These are phyloP conservation scores for Phytophthora palmivora DNA, from an alignment of 352 stramenopile species.

Conservation along the genomic window DNA sequence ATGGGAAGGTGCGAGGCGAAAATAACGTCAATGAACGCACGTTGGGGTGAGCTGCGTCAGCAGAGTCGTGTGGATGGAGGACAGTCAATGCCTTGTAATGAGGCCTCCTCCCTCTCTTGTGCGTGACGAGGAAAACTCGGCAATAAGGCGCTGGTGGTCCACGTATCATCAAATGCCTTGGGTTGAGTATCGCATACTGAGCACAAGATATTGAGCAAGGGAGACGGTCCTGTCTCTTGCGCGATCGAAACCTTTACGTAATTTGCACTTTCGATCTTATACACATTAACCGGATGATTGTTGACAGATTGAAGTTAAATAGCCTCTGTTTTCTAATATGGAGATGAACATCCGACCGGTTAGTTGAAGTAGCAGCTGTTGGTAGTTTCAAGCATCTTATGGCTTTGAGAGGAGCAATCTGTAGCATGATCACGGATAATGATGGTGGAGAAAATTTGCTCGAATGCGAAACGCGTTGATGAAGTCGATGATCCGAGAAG, in stretches of 20 bases:
- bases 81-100: constrained; percentile 1
- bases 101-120: constrained; percentile 13
- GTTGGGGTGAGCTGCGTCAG: background rate
- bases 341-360: background rate
- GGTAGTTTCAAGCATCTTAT: constrained; percentile 21
- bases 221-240: constrained; percentile 17
- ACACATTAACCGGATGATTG: background rate
- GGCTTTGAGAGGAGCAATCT: constrained; percentile 4
- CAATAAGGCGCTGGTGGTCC: constrained; percentile 34
- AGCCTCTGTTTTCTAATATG: background rate
- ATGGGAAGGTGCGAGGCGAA: constrained; percentile 18
- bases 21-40: constrained; percentile 22
- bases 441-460: constrained; percentile 34
- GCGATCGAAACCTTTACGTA: constrained; percentile 27
- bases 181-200: constrained; percentile 30
- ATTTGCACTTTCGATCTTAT: background rate
- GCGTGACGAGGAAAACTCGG: constrained; percentile 43
- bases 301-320: background rate
- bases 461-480: constrained; percentile 26
- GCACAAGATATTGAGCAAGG: constrained; percentile 16
- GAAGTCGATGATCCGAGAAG: constrained; percentile 6
- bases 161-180: constrained; percentile 12
- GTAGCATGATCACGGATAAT: constrained; percentile 14
- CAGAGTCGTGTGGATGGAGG: constrained; percentile 10
- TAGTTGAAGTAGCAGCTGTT: constrained; percentile 26